Evolutionary conservation across 768 basidiomycete species (phyloP).

Genomic region (Hydnomerulius pinastri): DNA sequence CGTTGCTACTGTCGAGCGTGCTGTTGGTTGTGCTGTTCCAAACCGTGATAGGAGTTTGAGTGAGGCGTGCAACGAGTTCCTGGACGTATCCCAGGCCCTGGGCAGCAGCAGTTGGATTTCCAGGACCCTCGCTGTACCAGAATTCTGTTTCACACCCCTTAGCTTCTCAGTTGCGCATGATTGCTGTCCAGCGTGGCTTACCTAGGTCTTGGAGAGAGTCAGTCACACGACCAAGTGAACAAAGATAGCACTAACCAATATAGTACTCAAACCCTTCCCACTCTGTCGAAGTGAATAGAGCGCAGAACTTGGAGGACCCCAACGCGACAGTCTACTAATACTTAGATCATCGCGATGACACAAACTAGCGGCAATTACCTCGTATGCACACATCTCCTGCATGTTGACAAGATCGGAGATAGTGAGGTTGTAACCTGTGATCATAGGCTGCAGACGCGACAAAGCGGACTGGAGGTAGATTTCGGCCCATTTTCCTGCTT

Average conservation of each 20-base stretch:
- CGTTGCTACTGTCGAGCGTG: conserved; percentile 42
- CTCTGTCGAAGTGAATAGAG: conserved; percentile 51
- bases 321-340: conserved; percentile 44
- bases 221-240: background rate
- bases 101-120: conserved; percentile 42
- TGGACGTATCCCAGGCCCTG: conserved; percentile 44
- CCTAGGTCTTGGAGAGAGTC: background rate
- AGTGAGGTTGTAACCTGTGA: conserved; percentile 36
- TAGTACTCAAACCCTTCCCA: conserved; percentile 53
- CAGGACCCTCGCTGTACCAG: conserved; percentile 44
- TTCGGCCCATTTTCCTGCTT: conserved; percentile 36
- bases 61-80: conserved; percentile 45
- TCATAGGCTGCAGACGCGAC: conserved; percentile 32
- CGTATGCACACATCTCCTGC: conserved; percentile 43
- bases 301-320: conserved; percentile 52
- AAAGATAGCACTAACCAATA: conserved; percentile 21
- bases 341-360: background rate
- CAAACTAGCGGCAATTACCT: conserved; percentile 18
- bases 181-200: conserved; percentile 10
- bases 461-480: conserved; percentile 41
- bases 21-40: conserved; percentile 49
- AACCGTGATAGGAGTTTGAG: conserved; percentile 36
- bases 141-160: conserved; percentile 8
- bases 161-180: conserved; percentile 2
- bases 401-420: conserved; percentile 32